Conservation (phyloP, 768 basidiomycete species). For the Daedalea quercina region DNA sequence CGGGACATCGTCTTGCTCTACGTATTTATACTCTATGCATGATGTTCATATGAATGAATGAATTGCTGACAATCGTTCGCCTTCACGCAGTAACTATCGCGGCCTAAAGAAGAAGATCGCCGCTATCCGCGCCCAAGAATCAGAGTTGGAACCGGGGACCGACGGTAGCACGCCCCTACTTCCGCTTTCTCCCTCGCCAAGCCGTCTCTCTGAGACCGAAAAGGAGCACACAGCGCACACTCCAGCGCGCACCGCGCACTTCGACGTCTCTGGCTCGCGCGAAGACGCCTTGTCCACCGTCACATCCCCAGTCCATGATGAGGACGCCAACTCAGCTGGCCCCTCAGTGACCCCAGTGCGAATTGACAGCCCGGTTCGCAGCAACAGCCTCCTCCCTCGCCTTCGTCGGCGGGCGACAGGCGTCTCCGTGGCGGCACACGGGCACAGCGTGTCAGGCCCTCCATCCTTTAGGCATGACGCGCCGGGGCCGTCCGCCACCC, state of each 20-base stretch:
- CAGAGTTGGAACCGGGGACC: not conserved
- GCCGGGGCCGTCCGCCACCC: not conserved
- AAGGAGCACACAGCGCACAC: no score
- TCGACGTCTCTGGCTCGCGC: no score
- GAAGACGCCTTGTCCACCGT: no score
- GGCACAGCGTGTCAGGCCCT: not conserved
- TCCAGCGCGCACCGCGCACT: no score
- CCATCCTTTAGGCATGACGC: not conserved
- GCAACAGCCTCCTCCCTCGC: conserved; percentile 7
- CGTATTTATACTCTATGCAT: no score
- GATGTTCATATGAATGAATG: no score
- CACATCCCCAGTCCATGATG: no score
- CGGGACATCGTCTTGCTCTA: no score
- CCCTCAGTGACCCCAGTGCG: no score
- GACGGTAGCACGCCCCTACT: not conserved
- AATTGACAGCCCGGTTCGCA: no score
- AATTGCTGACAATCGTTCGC: no score
- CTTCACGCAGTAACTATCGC: conserved; percentile 55
- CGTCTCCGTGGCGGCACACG: not conserved
- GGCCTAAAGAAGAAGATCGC: conserved; percentile 63
- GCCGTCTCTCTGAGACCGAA: not conserved
- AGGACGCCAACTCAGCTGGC: no score
- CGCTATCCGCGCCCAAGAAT: conserved; percentile 30
- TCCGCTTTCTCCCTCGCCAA: conserved; percentile 4
- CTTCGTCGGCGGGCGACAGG: conserved; percentile 3